These are phyloP conservation scores for Phytophthora pistaciae DNA, from an alignment of 352 stramenopile genomes.

Conservation along the genomic window DNA sequence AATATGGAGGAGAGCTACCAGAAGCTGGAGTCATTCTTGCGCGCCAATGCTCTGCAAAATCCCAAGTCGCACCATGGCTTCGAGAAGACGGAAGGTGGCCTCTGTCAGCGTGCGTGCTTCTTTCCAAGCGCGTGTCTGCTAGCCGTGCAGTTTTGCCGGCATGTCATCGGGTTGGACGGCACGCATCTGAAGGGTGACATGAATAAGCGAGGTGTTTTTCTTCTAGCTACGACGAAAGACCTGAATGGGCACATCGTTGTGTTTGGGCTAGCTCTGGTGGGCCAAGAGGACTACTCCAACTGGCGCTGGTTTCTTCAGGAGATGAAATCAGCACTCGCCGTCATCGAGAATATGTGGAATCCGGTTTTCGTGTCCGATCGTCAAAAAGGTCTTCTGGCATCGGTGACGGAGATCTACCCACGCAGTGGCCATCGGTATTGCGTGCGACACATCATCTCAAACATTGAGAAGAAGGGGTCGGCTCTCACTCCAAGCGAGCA, in stretches of 20 bases:
- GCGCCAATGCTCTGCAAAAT: too few relatives aligned
- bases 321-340: neutral
- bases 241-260: constrained; percentile 7
- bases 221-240: constrained; percentile 1
- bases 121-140: neutral
- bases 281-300: constrained; percentile 1
- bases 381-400: constrained; percentile 10
- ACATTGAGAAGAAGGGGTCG: constrained; percentile 2
- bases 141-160: neutral
- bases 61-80: too few relatives aligned
- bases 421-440: constrained; percentile 4
- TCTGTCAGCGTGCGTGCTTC: neutral
- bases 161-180: constrained; percentile 5
- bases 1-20: too few relatives aligned
- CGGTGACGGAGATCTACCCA: constrained; percentile 7
- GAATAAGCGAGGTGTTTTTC: constrained; percentile 15
- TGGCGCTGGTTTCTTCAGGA: neutral
- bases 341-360: neutral
- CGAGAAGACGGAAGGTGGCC: too few relatives aligned
- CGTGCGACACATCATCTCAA: constrained; percentile 12
- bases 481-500: too few relatives aligned
- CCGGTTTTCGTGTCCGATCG: constrained; percentile 1
- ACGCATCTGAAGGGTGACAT: constrained; percentile 6
- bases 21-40: too few relatives aligned
- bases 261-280: neutral